These are phyloP conservation scores for Didymosphaeria variabile DNA, from an alignment of 2,329 filamentous ascomycete genomes.

Conservation along the genomic window DNA sequence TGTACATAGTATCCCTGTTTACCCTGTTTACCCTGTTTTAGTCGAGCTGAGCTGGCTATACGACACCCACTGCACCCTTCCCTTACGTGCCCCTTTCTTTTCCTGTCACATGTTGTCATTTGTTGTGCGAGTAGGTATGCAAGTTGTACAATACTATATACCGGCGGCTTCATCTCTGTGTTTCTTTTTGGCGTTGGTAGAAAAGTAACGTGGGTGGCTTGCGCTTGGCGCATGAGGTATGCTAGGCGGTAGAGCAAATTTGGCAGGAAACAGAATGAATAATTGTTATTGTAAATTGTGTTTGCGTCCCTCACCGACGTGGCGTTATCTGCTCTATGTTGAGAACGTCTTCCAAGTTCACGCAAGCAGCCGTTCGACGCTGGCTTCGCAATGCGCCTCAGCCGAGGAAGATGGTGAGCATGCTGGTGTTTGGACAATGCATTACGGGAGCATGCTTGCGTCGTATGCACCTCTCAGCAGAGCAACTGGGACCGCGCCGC, in stretches of 20 bases:
- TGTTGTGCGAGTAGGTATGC: neutral
- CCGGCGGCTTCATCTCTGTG: neutral
- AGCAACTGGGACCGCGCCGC: neutral
- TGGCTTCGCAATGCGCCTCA: neutral
- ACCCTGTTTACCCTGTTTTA: too few species aligned
- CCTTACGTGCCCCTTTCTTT: neutral
- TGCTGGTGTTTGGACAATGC: neutral
- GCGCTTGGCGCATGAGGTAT: too few species aligned
- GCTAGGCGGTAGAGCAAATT: neutral
- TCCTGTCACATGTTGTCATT: neutral
- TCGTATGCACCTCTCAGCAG: neutral
- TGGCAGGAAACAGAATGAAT: neutral
- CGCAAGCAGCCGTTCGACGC: neutral
- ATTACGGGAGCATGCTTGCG: neutral
- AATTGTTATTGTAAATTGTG: neutral
- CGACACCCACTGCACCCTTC: neutral
- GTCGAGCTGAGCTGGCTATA: neutral
- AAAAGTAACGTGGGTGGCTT: neutral
- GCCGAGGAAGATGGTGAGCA: neutral
- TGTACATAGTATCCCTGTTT: neutral
- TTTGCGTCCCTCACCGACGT: neutral
- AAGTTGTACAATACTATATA: constrained; percentile 1
- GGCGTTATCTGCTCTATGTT: neutral
- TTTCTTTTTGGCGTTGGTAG: neutral
- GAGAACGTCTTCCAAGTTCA: neutral